Percentiles rank a stretch among this genome's conserved stretches.
phyloP scores from a whole-genome alignment of 495 filamentous ascomycete genomes.

The Achaetomiella virescens region DNA sequence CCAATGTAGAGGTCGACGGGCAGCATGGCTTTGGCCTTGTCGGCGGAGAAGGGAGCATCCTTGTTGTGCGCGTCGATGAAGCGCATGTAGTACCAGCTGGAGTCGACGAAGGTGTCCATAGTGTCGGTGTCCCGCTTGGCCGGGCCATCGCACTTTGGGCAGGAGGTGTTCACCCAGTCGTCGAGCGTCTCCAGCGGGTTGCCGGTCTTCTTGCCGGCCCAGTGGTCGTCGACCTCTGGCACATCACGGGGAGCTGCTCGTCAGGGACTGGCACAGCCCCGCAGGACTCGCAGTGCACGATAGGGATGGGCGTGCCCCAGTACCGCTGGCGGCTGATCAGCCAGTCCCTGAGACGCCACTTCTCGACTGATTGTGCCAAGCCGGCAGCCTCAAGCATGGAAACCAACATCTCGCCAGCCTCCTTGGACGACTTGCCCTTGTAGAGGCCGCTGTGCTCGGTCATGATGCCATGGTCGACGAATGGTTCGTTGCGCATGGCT shows the following conservation, averaged over 20 bases:
- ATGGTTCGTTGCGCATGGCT: slow-evolving; percentile 38
- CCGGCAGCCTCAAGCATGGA: slow-evolving; percentile 48
- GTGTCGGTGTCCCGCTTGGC: slow-evolving; percentile 86
- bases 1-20: slow-evolving; percentile 85
- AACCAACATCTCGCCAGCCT: slow-evolving; percentile 58
- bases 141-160: slow-evolving; percentile 62
- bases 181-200: slow-evolving; percentile 67
- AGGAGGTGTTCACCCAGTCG: slow-evolving; percentile 69
- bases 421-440: slow-evolving; percentile 51
- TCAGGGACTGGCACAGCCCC: slow-evolving; percentile 73
- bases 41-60: slow-evolving; percentile 52
- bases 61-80: slow-evolving; percentile 66
- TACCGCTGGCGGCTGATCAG: slow-evolving; percentile 82
- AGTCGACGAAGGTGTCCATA: slow-evolving; percentile 94
- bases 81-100: slow-evolving; percentile 85
- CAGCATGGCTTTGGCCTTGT: slow-evolving; percentile 45
- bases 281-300: slow-evolving; percentile 74
- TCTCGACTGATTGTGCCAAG: slow-evolving; percentile 54
- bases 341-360: slow-evolving; percentile 80
- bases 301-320: slow-evolving; percentile 87
- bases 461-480: slow-evolving; percentile 59
- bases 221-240: slow-evolving; percentile 61
- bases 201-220: slow-evolving; percentile 62
- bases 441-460: slow-evolving; percentile 57
- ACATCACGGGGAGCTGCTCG: slow-evolving; percentile 69